Percentiles rank a stretch among this genome's conserved stretches.
Conservation (phyloP, 75 land plant species). For the Selaginella moellendorffii region DNA sequence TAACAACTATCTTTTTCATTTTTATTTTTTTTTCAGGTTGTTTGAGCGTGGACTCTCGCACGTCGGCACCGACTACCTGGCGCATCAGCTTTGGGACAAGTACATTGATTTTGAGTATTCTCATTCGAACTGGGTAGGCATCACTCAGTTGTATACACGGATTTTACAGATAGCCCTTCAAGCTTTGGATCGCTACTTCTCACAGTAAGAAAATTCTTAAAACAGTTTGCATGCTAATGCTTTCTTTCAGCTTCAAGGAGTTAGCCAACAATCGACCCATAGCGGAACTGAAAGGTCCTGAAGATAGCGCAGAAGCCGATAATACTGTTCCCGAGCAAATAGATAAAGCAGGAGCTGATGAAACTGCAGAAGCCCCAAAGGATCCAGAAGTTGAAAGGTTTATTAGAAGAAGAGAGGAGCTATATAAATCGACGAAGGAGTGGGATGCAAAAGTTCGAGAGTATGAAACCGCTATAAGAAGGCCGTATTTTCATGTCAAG, state of each 20-base stretch:
- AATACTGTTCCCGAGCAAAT: too few relatives aligned
- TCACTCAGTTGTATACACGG: conserved; percentile 71
- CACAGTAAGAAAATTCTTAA: too few relatives aligned
- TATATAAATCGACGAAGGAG: conserved; percentile 88
- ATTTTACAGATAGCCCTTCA: conserved; percentile 76
- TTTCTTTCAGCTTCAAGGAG: conserved; percentile 59
- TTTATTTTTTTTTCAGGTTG: too few relatives aligned
- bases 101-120: conserved; percentile 86
- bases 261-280: conserved; percentile 55
- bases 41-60: conserved; percentile 89
- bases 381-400: conserved; percentile 80
- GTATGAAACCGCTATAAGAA: conserved; percentile 86
- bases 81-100: conserved; percentile 85
- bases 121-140: conserved; percentile 58
- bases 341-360: conserved; percentile 9
- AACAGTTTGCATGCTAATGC: too few relatives aligned
- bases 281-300: conserved; percentile 49
- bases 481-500: conserved; percentile 95
- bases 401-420: conserved; percentile 60
- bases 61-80: conserved; percentile 89
- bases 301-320: conserved; percentile 57
- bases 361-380: conserved; percentile 33
- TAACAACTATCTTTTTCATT: too few relatives aligned
- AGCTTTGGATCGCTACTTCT: conserved; percentile 63
- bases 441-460: conserved; percentile 75